These are phyloP conservation scores for Hibiscus mutabilis DNA, from an alignment of 345 rosid species.

Conservation along the genomic window DNA sequence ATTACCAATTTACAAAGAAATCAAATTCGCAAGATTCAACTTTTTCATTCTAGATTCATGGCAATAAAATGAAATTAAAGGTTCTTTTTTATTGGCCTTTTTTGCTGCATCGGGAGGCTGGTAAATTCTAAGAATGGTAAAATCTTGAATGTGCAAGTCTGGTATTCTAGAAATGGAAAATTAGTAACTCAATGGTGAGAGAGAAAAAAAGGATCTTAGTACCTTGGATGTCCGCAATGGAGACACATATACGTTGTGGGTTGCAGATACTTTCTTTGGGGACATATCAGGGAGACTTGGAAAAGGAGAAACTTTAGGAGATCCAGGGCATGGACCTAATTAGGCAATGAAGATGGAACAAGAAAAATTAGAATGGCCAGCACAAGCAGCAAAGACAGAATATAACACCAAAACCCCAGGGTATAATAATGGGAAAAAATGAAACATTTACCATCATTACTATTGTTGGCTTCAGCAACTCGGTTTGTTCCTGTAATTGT, in stretches of 20 bases:
- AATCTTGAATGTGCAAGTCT: background rate
- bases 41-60: no score
- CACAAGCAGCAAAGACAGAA: background rate
- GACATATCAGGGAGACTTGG: conserved; percentile 97
- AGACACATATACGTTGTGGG: conserved; percentile 87
- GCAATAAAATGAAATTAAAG: no score
- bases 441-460: conserved; percentile 44
- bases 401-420: conserved; percentile 21
- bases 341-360: conserved; percentile 4
- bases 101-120: no score
- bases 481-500: conserved; percentile 26
- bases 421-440: background rate
- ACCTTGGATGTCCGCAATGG: conserved; percentile 96
- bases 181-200: background rate
- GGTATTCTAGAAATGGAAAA: background rate
- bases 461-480: conserved; percentile 45
- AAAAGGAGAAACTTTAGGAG: conserved; percentile 35
- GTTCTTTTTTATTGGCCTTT: no score
- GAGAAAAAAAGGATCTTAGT: background rate
- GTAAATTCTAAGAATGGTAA: no score
- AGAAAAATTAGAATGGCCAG: conserved; percentile 10
- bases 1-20: background rate
- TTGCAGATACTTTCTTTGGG: conserved; percentile 83
- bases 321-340: conserved; percentile 76
- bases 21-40: no score